Evolutionary conservation across 192 early-diverging fungal species (phyloP).

Genomic region (Linnemannia hyalina): DNA sequence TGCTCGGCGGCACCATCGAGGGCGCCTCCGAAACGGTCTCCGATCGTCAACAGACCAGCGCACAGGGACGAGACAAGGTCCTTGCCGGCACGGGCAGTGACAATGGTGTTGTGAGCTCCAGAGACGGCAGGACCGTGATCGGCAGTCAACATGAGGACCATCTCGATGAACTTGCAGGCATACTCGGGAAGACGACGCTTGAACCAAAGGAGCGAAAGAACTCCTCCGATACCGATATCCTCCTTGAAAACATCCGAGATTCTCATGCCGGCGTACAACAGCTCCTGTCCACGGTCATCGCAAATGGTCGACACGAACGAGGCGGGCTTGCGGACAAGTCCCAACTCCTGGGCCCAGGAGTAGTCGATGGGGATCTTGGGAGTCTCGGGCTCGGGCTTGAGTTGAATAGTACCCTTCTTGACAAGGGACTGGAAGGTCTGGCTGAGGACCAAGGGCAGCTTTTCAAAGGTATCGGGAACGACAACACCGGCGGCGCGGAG

Average conservation of each 20-base stretch:
- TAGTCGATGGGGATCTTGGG: slow-evolving; percentile 99
- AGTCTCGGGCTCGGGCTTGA: slow-evolving; percentile 83
- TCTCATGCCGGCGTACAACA: slow-evolving; percentile 97
- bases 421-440: slow-evolving; percentile 84
- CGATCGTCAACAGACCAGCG: slow-evolving; percentile 92
- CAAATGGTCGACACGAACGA: slow-evolving; percentile 98
- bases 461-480: slow-evolving; percentile 97
- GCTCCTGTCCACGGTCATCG: slow-evolving; percentile 98
- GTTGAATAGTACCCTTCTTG: slow-evolving; percentile 73
- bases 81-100: slow-evolving; percentile 95
- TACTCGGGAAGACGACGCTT: slow-evolving; percentile 94
- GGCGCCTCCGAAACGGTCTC: slow-evolving; percentile 96
- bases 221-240: slow-evolving; percentile 97
- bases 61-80: slow-evolving; percentile 95
- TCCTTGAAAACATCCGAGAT: slow-evolving; percentile 99
- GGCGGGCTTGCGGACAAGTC: slow-evolving; percentile 96
- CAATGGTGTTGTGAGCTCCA: slow-evolving; percentile 88
- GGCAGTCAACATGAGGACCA: slow-evolving; percentile 98
- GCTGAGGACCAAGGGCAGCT: slow-evolving; percentile 84
- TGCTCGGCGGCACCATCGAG: slow-evolving; percentile 94
- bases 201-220: slow-evolving; percentile 97
- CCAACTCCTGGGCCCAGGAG: slow-evolving; percentile 98
- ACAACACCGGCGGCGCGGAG: slow-evolving; percentile 86
- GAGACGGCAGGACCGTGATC: slow-evolving; percentile 98
- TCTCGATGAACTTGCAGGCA: slow-evolving; percentile 97